Percentiles rank a stretch among this genome's conserved stretches.
Conservation (phyloP, 306 rosid genomes). For the Ammopiptanthus mongolicus region DNA sequence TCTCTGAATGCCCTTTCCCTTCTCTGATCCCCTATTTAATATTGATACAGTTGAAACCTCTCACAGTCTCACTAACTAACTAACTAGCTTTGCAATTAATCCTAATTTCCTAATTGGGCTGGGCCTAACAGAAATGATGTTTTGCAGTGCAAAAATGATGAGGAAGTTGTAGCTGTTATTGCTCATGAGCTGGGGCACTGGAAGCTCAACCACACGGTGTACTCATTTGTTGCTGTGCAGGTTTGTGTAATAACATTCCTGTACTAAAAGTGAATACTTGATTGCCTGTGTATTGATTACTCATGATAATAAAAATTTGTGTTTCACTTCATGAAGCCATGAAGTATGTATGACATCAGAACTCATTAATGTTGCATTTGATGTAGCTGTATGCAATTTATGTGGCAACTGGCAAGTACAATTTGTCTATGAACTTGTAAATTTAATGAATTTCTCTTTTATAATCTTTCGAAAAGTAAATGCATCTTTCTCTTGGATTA, state of each 20-base stretch:
- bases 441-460: background rate
- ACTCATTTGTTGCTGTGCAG: conserved; percentile 93
- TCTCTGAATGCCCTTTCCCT: too few species aligned
- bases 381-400: background rate
- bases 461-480: background rate
- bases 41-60: too few species aligned
- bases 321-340: conserved; percentile 11
- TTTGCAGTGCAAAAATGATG: conserved; percentile 84
- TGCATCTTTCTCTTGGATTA: conserved; percentile 1
- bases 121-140: too few species aligned
- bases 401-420: background rate
- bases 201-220: conserved; percentile 93
- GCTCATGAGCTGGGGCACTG: conserved; percentile 99
- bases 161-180: conserved; percentile 94
- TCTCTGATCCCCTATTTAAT: too few species aligned
- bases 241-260: conserved; percentile 39
- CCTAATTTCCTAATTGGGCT: too few species aligned
- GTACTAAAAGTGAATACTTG: conserved; percentile 11
- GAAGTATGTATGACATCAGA: background rate
- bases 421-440: background rate
- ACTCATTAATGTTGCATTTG: background rate
- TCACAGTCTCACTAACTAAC: too few species aligned
- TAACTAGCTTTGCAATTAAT: too few species aligned
- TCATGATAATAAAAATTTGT: background rate
- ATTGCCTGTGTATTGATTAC: background rate